phyloP scores from a whole-genome alignment of 495 filamentous ascomycete genomes.

The Parachaetomium inaequale region DNA sequence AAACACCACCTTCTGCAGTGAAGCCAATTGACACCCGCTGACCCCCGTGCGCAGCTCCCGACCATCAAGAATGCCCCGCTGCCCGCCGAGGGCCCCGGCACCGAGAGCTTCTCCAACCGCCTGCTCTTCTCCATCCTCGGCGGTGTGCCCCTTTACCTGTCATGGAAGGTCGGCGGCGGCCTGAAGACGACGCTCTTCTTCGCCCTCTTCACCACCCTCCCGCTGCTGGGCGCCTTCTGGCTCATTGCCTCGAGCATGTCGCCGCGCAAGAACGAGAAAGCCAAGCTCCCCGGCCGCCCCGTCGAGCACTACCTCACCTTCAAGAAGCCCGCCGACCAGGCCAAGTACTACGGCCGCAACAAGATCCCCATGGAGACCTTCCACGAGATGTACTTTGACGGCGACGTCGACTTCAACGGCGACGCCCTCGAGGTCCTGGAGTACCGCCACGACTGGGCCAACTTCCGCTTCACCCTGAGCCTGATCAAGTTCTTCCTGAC shows the following conservation, averaged over 20 bases:
- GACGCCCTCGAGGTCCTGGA: slow-evolving; percentile 76
- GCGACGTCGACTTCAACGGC: slow-evolving; percentile 81
- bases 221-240: slow-evolving; percentile 72
- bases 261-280: slow-evolving; percentile 77
- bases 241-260: slow-evolving; percentile 59
- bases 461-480: slow-evolving; percentile 69
- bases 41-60: slow-evolving; percentile 53
- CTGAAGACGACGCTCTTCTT: slow-evolving; percentile 70
- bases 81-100: slow-evolving; percentile 69
- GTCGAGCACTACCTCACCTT: slow-evolving; percentile 84
- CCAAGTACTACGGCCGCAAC: slow-evolving; percentile 70
- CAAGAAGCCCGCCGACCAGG: slow-evolving; percentile 66
- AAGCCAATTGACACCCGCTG: slow-evolving; percentile 13
- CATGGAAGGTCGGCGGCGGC: slow-evolving; percentile 67
- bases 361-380: slow-evolving; percentile 86
- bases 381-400: slow-evolving; percentile 85
- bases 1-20: background rate
- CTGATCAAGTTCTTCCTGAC: slow-evolving; percentile 48
- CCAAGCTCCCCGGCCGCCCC: slow-evolving; percentile 67
- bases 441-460: slow-evolving; percentile 85
- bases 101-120: slow-evolving; percentile 66
- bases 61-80: slow-evolving; percentile 78
- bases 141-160: slow-evolving; percentile 61
- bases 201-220: slow-evolving; percentile 58
- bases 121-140: slow-evolving; percentile 56